Evolutionary conservation across 257 asterid species (phyloP).

Genomic region (Forsythia suspensa): DNA sequence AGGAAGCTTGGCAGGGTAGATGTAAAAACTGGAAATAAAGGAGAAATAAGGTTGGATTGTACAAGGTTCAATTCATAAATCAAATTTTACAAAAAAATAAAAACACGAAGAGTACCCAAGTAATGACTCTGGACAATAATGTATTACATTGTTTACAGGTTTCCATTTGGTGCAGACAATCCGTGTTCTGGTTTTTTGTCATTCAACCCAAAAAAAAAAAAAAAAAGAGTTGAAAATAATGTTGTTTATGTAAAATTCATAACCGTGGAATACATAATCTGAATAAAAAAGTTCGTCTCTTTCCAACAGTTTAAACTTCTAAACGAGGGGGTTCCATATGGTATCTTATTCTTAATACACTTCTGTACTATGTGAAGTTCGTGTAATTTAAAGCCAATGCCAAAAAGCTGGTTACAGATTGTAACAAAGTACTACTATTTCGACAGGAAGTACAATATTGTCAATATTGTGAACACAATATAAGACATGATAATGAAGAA

Average conservation of each 20-base stretch:
- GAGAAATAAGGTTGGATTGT: slow-evolving; percentile 69
- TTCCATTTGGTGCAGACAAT: neutral
- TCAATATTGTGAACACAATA: neutral
- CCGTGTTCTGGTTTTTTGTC: neutral
- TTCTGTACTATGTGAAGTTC: neutral
- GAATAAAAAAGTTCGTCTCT: neutral
- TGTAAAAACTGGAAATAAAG: slow-evolving; percentile 57
- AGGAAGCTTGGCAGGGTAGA: slow-evolving; percentile 68
- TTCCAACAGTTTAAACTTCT: neutral
- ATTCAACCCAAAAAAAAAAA: neutral
- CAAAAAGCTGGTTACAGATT: no score
- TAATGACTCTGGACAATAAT: slow-evolving; percentile 15
- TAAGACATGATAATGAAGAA: neutral
- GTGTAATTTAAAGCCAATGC: neutral
- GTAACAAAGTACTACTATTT: neutral
- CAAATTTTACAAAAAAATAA: neutral
- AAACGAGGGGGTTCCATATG: neutral
- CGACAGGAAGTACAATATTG: neutral
- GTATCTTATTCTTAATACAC: neutral
- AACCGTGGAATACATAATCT: neutral
- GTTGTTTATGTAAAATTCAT: neutral
- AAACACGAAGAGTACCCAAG: neutral
- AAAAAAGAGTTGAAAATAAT: neutral
- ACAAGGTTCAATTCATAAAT: slow-evolving; percentile 44
- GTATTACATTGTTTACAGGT: neutral